Percentiles rank a stretch among this genome's conserved stretches.
These are phyloP conservation scores for Aspergillus udagawae DNA, from an alignment of 2,329 filamentous ascomycete species.

Conservation along the genomic window DNA sequence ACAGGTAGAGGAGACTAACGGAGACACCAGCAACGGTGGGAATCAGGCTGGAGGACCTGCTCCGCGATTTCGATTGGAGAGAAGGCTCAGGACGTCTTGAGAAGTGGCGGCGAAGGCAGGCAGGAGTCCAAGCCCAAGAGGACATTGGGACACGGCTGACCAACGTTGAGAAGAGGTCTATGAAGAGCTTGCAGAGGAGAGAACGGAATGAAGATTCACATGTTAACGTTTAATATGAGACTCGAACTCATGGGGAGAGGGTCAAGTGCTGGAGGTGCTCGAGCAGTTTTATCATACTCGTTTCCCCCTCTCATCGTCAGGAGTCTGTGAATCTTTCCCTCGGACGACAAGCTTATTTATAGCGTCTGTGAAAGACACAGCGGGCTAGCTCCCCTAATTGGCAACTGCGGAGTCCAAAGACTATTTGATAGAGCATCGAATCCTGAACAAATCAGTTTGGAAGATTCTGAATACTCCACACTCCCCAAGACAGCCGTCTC, in stretches of 20 bases:
- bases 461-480: not conserved
- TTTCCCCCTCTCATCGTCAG: not conserved
- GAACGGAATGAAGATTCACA: not conserved
- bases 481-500: conserved; percentile 4
- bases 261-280: not conserved
- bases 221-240: not conserved
- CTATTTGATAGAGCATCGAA: not conserved
- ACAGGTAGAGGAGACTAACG: conserved; percentile 15
- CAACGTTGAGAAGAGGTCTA: not conserved
- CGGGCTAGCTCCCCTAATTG: not conserved
- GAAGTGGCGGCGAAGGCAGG: conserved; percentile 3
- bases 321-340: not conserved
- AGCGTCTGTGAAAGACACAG: not conserved
- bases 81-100: not conserved
- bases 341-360: not conserved
- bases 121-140: conserved; percentile 9
- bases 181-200: not conserved
- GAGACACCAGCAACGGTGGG: conserved; percentile 3
- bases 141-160: conserved; percentile 14
- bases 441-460: not conserved
- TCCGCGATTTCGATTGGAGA: not conserved
- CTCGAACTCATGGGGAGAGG: not conserved
- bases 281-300: not conserved
- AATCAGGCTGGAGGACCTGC: conserved; percentile 5
- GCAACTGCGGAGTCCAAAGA: not conserved